phyloP scores from a whole-genome alignment of 192 early-diverging fungal species.

The Coemansia sp. region DNA sequence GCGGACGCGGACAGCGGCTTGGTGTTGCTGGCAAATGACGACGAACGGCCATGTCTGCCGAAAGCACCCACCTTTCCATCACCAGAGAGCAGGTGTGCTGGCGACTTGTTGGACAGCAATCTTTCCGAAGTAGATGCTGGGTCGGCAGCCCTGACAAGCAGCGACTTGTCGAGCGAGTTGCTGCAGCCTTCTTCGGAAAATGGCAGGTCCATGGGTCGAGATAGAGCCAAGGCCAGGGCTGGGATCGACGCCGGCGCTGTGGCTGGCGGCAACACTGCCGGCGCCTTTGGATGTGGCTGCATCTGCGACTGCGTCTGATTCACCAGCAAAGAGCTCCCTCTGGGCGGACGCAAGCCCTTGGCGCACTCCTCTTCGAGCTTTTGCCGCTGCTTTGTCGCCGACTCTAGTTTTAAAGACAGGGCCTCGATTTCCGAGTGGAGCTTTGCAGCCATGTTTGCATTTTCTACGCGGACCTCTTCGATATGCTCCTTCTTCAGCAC shows the following conservation, averaged over 20 bases:
- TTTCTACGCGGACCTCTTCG: constrained; percentile 17
- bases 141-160: neutral
- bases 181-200: constrained; percentile 1
- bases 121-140: neutral
- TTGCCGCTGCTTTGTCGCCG: constrained; percentile 11
- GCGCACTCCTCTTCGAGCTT: constrained; percentile 8
- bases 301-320: neutral
- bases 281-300: neutral
- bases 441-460: constrained; percentile 15
- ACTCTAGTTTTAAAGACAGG: constrained; percentile 11
- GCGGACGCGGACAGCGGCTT: neutral
- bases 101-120: neutral
- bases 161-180: neutral
- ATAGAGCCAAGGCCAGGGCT: neutral
- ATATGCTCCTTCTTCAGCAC: constrained; percentile 14
- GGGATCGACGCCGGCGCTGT: neutral
- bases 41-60: constrained; percentile 13
- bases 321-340: neutral
- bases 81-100: neutral
- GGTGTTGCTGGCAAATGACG: constrained; percentile 14
- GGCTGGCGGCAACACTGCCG: neutral
- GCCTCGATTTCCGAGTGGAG: neutral
- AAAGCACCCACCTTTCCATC: neutral
- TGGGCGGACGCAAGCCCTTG: neutral
- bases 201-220: neutral